Conservation (phyloP, 164 flowering plant genomes). For the Cinnamomum chago region DNA sequence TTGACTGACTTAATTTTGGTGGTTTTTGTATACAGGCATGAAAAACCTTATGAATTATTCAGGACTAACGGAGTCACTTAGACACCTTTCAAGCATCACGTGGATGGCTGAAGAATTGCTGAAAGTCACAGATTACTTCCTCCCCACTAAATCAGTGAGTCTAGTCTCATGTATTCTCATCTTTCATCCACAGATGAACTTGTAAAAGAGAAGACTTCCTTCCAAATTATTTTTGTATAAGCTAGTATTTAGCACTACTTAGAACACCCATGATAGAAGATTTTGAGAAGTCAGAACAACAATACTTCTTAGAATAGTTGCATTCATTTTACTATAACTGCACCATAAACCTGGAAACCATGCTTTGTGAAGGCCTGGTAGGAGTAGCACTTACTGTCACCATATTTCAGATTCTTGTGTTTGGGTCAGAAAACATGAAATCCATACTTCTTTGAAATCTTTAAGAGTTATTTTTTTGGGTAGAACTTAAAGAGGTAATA, state of each 20-base stretch:
- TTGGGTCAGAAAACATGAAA: background rate
- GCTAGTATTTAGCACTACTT: background rate
- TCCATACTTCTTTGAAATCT: no score
- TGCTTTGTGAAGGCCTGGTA: background rate
- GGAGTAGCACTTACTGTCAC: background rate
- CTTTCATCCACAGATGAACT: background rate
- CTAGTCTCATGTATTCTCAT: background rate
- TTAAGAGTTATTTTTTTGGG: no score
- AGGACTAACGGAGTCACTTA: conserved; percentile 66
- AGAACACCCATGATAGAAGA: background rate
- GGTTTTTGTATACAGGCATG: conserved; percentile 41
- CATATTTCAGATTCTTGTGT: background rate
- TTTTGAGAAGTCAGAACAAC: background rate
- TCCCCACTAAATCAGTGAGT: conserved; percentile 65
- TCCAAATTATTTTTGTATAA: no score
- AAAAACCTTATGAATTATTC: conserved; percentile 52
- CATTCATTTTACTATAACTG: background rate
- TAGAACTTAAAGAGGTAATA: no score
- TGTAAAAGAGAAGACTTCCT: no score
- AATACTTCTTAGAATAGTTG: background rate
- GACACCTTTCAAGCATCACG: conserved; percentile 63
- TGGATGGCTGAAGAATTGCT: conserved; percentile 89
- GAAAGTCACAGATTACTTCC: conserved; percentile 53
- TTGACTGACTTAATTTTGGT: no score
- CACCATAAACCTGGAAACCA: background rate